Conservation (phyloP, 1,284 basidiomycete species). For the Microbotryum scabiosae region DNA sequence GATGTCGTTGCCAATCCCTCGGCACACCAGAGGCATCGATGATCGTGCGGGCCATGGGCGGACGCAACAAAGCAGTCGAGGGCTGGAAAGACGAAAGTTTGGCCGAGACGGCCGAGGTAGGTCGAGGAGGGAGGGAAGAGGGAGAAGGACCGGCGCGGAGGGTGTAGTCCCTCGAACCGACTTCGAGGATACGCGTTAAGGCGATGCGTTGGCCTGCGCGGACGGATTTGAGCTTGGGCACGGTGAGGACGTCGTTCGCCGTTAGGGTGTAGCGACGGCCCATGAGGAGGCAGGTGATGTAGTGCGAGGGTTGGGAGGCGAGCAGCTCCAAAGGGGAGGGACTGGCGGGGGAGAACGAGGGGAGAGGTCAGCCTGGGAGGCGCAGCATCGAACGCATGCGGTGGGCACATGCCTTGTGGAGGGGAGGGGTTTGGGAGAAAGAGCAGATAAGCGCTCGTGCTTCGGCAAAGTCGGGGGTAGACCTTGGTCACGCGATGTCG, state of each 20-base stretch:
- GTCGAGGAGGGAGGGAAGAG: constrained; percentile 6
- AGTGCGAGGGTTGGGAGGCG: constrained; percentile 64
- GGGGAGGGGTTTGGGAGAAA: no score
- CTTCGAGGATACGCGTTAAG: constrained; percentile 81
- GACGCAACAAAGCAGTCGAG: constrained; percentile 50
- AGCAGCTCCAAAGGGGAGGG: constrained; percentile 41
- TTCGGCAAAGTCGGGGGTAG: no score
- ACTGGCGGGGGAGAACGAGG: not conserved
- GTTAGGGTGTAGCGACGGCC: constrained; percentile 81
- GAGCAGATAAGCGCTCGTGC: no score
- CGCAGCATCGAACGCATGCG: not conserved
- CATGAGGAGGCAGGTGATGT: constrained; percentile 80
- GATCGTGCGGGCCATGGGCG: constrained; percentile 7
- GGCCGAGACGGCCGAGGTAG: constrained; percentile 4
- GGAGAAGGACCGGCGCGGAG: constrained; percentile 48
- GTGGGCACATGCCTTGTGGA: no score
- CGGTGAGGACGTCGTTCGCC: constrained; percentile 80
- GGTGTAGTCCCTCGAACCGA: constrained; percentile 92
- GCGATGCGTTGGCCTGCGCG: constrained; percentile 73
- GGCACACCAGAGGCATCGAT: constrained; percentile 17
- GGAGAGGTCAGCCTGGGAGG: not conserved
- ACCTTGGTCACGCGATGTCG: no score
- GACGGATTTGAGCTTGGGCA: constrained; percentile 68
- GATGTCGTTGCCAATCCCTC: constrained; percentile 29
- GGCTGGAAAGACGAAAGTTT: constrained; percentile 1